Base-by-base conservation (phyloP, 208 protist species). In the Trypanosoma rangeli region DNA sequence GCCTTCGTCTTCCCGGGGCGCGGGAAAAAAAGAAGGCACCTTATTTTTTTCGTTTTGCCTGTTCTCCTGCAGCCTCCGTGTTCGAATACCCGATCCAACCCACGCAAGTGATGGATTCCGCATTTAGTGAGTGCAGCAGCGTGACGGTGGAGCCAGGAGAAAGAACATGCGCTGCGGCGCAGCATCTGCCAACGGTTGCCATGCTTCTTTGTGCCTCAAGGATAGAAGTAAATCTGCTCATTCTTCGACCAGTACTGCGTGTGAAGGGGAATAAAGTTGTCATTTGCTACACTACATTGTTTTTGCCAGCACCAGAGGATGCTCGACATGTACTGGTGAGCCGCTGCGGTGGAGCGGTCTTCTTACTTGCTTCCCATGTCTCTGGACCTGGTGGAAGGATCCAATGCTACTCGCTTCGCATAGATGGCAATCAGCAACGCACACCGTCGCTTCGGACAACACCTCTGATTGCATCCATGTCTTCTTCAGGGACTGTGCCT, bases 31-130 rank as follows among this genome's bases (percentile, higher is more conserved):
- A 57, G 44, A 63, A 64, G 24, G 66, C 55, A 13, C 64, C 71
- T 1, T 8, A 70, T 49, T 76, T 70, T 49, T 76, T 76, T 60
- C 55, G 71, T 5, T 26, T 76, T 66, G 35, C 62, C 9, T 75
- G 70, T 44, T 26, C 22, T 8, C 35, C 60, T 3, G 70, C 62
- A 42, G 4, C n/a, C 20, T 5, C 69, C 7, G 49, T 26, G 31
- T 12, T 24, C 5, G 37, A 26, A 8, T 50, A 4, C 39, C 46
- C 42, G 1, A 31, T 76, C 28, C 35, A 35, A 29, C n/a, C 71
- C 26, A 5, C 10, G 3, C 4, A 68, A n/a, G 50, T 70, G 13
- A 35, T 70, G 15, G 42, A 29, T 33, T 76, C n/a, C 46, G 29
- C 46, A 1, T 76, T 76, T 29, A 76, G 71, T 57, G 55, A 63